phyloP scores from a whole-genome alignment of 1,284 basidiomycete species.

The Cerrena zonata region DNA sequence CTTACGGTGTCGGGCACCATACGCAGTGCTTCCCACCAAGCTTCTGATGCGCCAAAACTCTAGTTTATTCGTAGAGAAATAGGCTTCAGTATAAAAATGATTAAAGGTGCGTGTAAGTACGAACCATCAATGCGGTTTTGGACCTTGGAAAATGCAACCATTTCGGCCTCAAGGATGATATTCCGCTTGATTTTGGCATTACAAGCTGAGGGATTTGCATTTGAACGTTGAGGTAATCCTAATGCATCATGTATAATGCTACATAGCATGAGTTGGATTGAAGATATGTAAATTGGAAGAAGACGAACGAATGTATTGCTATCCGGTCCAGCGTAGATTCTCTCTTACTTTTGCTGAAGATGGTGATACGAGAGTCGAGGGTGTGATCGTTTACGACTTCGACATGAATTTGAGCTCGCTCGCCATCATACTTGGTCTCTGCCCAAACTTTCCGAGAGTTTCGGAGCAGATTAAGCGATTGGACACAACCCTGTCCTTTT shows the following conservation, averaged over 20 bases:
- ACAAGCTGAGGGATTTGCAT: not conserved
- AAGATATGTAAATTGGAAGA: not conserved
- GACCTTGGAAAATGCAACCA: conserved; percentile 71
- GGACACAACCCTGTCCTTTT: conserved; percentile 57
- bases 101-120: conserved; percentile 6
- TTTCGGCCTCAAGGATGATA: conserved; percentile 80
- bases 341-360: conserved; percentile 81
- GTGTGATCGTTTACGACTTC: conserved; percentile 33
- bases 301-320: conserved; percentile 58
- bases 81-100: not conserved
- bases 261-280: not conserved
- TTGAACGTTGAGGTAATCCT: conserved; percentile 33
- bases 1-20: conserved; percentile 35
- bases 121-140: conserved; percentile 51
- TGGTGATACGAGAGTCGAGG: conserved; percentile 47
- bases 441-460: conserved; percentile 57
- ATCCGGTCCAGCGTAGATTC: conserved; percentile 72
- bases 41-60: conserved; percentile 69
- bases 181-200: conserved; percentile 34
- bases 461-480: conserved; percentile 50
- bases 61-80: conserved; percentile 23
- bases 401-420: conserved; percentile 83
- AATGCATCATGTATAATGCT: conserved; percentile 65
- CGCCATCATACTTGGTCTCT: conserved; percentile 89
- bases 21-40: conserved; percentile 51